These are phyloP conservation scores for Coelastrella sp. DNA, from an alignment of 139 green algal species.

Conservation along the genomic window DNA sequence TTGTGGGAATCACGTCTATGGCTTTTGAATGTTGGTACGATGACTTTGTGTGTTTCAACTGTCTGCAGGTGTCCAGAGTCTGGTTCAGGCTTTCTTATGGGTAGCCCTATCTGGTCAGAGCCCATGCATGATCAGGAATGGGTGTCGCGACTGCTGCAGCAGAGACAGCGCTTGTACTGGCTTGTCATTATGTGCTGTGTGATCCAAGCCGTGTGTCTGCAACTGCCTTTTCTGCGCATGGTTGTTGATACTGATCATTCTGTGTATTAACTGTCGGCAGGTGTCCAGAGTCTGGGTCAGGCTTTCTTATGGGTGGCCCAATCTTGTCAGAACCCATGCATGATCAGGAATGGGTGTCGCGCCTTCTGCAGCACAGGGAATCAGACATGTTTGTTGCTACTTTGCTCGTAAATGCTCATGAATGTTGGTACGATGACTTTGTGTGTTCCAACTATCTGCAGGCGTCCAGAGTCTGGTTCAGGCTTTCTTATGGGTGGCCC, in stretches of 20 bases:
- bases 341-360: constrained; percentile 79
- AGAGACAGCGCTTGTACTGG: no score
- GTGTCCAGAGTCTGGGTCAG: no score
- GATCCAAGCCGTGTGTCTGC: no score
- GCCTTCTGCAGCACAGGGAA: constrained; percentile 46
- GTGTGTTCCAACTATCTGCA: not conserved
- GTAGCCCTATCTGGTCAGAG: constrained; percentile 95
- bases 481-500: constrained; percentile 92
- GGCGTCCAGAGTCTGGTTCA: constrained; percentile 82
- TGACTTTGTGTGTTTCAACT: not conserved
- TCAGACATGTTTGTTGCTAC: no score
- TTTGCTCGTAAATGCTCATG: not conserved
- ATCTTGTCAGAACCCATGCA: no score
- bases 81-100: constrained; percentile 84
- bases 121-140: no score
- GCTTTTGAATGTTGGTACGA: not conserved
- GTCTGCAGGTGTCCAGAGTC: constrained; percentile 79
- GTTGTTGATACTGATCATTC: not conserved
- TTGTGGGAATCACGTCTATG: no score
- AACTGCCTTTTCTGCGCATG: no score
- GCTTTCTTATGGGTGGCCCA: no score
- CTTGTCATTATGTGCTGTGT: no score
- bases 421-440: not conserved
- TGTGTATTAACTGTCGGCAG: not conserved
- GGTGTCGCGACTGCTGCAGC: no score